phyloP scores from a whole-genome alignment of 1,139 yeast genomes.

The Magnusiomyces magnusii region DNA sequence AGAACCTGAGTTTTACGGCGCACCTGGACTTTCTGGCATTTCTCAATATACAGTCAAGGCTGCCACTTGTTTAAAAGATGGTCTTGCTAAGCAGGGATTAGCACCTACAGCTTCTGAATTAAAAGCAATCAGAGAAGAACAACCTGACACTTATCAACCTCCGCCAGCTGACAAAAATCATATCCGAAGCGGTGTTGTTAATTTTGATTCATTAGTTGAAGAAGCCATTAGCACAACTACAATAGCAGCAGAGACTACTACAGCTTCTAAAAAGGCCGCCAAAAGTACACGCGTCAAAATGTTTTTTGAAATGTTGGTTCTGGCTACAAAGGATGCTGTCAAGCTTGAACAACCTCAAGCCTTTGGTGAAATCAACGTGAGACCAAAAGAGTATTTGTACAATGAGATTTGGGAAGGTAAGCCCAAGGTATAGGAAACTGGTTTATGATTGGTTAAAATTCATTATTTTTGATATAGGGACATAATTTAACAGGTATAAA shows the following conservation, averaged over 20 bases:
- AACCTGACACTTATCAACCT: not conserved
- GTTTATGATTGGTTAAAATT: too few species aligned
- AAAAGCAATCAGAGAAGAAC: not conserved
- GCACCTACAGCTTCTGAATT: not conserved
- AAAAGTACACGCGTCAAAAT: conserved; percentile 38
- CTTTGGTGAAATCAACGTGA: conserved; percentile 53
- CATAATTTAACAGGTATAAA: too few species aligned
- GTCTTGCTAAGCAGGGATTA: not conserved
- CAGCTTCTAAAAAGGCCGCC: not conserved
- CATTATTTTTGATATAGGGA: too few species aligned
- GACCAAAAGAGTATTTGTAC: conserved; percentile 45
- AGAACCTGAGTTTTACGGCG: conserved; percentile 1
- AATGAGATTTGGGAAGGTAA: conserved; percentile 24
- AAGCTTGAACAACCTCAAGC: conserved; percentile 52
- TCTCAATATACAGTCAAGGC: conserved; percentile 49
- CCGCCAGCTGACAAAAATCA: conserved; percentile 3
- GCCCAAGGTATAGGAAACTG: not conserved
- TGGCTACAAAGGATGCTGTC: conserved; percentile 73
- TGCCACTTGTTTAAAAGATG: conserved; percentile 32
- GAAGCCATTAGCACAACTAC: not conserved
- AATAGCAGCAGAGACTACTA: not conserved
- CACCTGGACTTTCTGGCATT: conserved; percentile 21
- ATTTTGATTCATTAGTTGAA: not conserved
- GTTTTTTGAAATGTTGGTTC: conserved; percentile 74
- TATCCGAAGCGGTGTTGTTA: not conserved